Evolutionary conservation across 257 asterid species (phyloP).

Genomic region (Hygrophila difformis): DNA sequence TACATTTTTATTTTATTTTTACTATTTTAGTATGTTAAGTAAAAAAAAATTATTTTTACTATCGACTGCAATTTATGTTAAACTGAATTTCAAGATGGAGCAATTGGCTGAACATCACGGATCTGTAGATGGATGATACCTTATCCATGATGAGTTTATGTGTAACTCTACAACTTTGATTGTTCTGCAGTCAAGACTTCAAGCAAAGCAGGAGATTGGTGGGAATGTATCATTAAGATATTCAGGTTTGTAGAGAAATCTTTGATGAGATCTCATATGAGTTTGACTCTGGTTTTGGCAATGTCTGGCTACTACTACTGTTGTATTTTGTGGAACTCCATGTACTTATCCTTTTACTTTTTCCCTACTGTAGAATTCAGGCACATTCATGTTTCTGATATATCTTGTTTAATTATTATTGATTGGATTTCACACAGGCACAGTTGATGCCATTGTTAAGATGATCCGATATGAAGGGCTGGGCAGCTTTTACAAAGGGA

Average conservation of each 20-base stretch:
- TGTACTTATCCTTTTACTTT: no score
- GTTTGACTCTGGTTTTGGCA: no score
- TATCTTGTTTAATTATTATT: no score
- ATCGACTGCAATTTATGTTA: background rate
- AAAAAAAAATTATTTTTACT: no score
- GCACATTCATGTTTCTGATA: no score
- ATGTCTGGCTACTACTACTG: no score
- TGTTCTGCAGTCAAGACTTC: slow-evolving; percentile 84
- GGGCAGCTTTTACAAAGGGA: slow-evolving; percentile 81
- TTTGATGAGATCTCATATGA: background rate
- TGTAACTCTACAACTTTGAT: background rate
- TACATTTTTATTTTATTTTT: no score
- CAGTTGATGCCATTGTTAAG: slow-evolving; percentile 70
- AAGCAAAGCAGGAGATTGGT: slow-evolving; percentile 95
- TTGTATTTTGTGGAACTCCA: no score
- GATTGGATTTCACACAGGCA: slow-evolving; percentile 35
- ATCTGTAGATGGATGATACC: background rate
- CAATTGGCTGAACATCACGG: background rate
- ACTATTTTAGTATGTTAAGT: no score
- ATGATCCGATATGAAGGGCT: slow-evolving; percentile 82
- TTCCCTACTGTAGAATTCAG: no score
- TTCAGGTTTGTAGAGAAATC: slow-evolving; percentile 49
- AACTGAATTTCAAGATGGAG: slow-evolving; percentile 1
- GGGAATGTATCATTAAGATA: slow-evolving; percentile 63
- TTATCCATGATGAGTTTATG: no score